These are phyloP conservation scores for Rhazya stricta DNA, from an alignment of 257 asterid genomes.

Conservation along the genomic window DNA sequence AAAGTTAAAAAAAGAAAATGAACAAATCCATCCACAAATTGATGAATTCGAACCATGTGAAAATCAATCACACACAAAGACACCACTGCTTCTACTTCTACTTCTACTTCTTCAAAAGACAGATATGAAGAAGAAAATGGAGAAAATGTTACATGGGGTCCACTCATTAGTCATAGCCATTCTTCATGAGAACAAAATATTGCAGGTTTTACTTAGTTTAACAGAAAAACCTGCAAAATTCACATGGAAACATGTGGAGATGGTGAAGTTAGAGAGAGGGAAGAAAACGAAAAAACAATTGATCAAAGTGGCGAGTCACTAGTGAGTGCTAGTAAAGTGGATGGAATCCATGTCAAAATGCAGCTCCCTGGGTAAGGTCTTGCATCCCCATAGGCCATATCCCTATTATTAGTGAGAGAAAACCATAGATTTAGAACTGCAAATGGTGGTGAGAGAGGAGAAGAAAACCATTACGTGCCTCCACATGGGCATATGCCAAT, in stretches of 20 bases:
- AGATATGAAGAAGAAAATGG: neutral
- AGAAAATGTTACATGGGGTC: constrained; percentile 5
- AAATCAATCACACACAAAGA: neutral
- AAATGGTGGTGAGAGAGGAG: neutral
- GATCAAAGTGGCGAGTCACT: neutral
- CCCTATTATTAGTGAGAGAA: constrained; percentile 35
- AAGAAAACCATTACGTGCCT: constrained; percentile 19
- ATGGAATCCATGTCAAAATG: constrained; percentile 55
- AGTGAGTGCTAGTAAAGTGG: constrained; percentile 17
- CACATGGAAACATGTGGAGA: constrained; percentile 48
- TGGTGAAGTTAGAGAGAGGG: constrained; percentile 2
- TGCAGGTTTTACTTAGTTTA: constrained; percentile 1
- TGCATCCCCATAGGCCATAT: neutral
- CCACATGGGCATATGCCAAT: constrained; percentile 32
- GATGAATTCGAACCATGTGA: constrained; percentile 9
- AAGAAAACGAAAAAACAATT: no score
- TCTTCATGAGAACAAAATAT: neutral
- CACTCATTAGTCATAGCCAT: neutral
- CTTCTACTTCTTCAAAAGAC: neutral
- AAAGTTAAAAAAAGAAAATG: neutral
- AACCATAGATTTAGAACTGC: neutral
- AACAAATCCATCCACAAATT: neutral
- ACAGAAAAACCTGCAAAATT: constrained; percentile 29
- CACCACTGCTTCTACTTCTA: neutral
- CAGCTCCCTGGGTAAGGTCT: constrained; percentile 24